These are phyloP conservation scores for Venturia nashicola DNA, from an alignment of 2,329 filamentous ascomycete genomes.

Conservation along the genomic window DNA sequence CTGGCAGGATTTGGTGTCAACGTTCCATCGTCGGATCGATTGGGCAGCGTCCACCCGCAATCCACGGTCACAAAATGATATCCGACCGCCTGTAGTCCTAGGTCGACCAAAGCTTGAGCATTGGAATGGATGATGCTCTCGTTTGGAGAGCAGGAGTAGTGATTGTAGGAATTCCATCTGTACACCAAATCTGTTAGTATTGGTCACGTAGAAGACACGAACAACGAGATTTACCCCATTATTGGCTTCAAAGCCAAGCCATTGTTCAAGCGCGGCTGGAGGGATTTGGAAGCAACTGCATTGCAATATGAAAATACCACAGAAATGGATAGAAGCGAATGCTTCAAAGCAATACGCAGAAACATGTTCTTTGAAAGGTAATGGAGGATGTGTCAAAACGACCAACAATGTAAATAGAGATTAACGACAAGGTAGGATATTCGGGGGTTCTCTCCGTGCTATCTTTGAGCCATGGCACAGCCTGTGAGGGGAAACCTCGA, in stretches of 20 bases:
- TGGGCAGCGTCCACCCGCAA: conserved; percentile 38
- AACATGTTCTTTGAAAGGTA: not conserved
- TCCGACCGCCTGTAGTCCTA: conserved; percentile 33
- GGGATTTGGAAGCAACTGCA: not conserved
- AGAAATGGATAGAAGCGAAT: not conserved
- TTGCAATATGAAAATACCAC: not conserved
- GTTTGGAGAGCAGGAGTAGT: not conserved
- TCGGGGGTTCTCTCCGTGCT: not conserved
- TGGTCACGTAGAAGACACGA: not conserved
- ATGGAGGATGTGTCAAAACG: not conserved
- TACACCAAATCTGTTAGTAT: not conserved
- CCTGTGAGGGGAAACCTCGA: not conserved
- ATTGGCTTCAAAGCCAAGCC: not conserved
- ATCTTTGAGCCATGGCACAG: not conserved
- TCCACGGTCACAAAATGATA: conserved; percentile 41
- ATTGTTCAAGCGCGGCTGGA: not conserved
- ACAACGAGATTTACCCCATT: not conserved
- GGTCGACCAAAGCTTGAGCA: conserved; percentile 25
- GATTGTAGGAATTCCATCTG: not conserved
- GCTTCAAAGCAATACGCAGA: not conserved
- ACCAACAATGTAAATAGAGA: not conserved
- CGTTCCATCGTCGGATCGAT: conserved; percentile 28
- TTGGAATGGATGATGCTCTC: not conserved
- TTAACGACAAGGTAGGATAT: not conserved
- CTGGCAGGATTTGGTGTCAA: conserved; percentile 20